Evolutionary conservation across 176 grass and related monocot species (phyloP), one percentile per base, ranked within the genome.

Genomic region (Canna indica): DNA sequence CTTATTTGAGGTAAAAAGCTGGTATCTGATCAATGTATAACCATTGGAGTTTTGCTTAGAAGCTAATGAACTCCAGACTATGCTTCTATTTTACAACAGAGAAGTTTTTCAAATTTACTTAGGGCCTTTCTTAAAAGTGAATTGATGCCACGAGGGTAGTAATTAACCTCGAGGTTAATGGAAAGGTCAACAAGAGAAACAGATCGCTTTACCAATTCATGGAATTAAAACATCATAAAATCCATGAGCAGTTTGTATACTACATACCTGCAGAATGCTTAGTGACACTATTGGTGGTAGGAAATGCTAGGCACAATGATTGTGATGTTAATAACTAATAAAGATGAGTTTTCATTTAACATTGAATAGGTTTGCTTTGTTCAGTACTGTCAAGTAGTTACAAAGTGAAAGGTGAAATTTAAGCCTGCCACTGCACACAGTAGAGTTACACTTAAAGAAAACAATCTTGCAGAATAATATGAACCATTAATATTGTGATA

Each of bases 1-100:
- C 30, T 59, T 97, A 66, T 97, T 92, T 32, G 68, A 89, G 86
- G 93, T 92, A 89, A 38, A 61, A 6, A 24, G 17, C 28, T 11
- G 9, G 5, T 0, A 70, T 12, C 12, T 31, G 41, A 70, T 69
- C 6, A 27, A 45, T 45, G 14, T 3, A 25, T 15, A 69, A 6
- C n/a, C 36, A 27, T 45, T 14, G 44, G 60, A 34, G 3, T 66
- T 38, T 66, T 66, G 63, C 8, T 14, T 22, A 41, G 17, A 44
- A 7, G 5, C 41, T 24, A 39, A 41, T 2, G 6, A 36, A 66
- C 17, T 39, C 41, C 10, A 42, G 27, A 14, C 46, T 22, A 20
- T 24, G 64, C 7, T 41, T 38, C 35, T 20, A 22, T 9, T 11
- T 36, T 2, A 16, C 11, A 65, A n/a, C 62, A 36, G 62, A 36